A percentile compares a stretch with the other conserved stretches of the same genome.
phyloP scores from a whole-genome alignment of 2,329 filamentous ascomycete genomes.

The Cladophialophora carrionii region DNA sequence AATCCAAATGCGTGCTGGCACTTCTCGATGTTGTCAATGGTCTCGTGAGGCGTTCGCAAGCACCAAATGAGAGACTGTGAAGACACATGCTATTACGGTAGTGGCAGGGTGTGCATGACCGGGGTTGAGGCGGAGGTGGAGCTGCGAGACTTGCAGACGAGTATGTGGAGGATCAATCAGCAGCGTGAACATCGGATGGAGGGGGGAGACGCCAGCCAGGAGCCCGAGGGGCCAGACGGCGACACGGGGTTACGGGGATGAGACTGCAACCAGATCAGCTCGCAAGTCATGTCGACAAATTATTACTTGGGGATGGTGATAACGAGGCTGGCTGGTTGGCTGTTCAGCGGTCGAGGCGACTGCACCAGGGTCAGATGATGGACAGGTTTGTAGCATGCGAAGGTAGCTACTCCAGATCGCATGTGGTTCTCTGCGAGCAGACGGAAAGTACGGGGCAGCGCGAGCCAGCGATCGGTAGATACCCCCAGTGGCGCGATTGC shows the following conservation, averaged over 20 bases:
- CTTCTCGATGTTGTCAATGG: constrained; percentile 14
- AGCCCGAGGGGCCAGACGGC: neutral
- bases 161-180: constrained; percentile 14
- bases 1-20: constrained; percentile 9
- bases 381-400: neutral
- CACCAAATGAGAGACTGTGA: constrained; percentile 18
- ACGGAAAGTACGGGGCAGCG: constrained; percentile 16
- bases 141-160: constrained; percentile 4
- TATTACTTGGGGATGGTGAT: constrained; percentile 6
- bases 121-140: constrained; percentile 22
- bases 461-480: neutral
- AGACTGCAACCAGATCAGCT: constrained; percentile 11
- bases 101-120: constrained; percentile 18
- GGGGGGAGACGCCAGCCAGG: constrained; percentile 1
- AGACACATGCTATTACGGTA: constrained; percentile 26
- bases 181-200: constrained; percentile 8
- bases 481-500: constrained; percentile 9
- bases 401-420: constrained; percentile 13
- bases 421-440: constrained; percentile 7
- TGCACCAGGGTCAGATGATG: constrained; percentile 23
- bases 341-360: neutral
- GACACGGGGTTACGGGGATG: constrained; percentile 12
- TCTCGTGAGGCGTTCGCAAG: constrained; percentile 21
- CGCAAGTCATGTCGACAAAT: constrained; percentile 4
- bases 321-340: constrained; percentile 20